Percentiles rank a stretch among this genome's conserved stretches.
Conservation (phyloP, 805 yeast genomes). For the Candida montana region DNA sequence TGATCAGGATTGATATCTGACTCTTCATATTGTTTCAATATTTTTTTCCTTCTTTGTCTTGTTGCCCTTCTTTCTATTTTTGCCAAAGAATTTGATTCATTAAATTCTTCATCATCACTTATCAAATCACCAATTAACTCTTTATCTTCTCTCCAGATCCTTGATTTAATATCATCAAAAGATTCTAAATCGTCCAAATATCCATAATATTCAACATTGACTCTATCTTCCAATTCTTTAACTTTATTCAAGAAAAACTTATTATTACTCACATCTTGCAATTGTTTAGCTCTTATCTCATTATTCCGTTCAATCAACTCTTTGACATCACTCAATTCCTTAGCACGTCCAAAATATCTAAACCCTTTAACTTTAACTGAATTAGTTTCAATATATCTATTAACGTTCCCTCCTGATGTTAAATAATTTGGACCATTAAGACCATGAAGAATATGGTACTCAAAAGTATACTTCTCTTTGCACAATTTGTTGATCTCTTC, state of each 20-base stretch:
- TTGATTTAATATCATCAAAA: not conserved
- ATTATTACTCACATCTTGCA: conserved; percentile 16
- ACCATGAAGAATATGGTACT: conserved; percentile 51
- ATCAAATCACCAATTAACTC: conserved; percentile 15
- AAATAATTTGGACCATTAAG: conserved; percentile 73
- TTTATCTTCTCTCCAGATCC: conserved; percentile 8
- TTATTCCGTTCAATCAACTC: conserved; percentile 36
- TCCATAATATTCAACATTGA: conserved; percentile 41
- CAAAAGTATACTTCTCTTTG: conserved; percentile 74
- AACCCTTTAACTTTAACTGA: conserved; percentile 20
- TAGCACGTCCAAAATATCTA: conserved; percentile 79
- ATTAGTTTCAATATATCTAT: conserved; percentile 9
- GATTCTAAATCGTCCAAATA: conserved; percentile 26
- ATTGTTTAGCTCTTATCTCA: conserved; percentile 16
- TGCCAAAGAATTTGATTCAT: conserved; percentile 12
- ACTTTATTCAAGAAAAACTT: conserved; percentile 13
- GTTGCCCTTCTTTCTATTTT: conserved; percentile 27
- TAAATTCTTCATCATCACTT: not conserved
- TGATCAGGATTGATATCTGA: not conserved
- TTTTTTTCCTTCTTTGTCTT: conserved; percentile 13
- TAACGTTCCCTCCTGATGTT: conserved; percentile 16
- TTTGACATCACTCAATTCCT: conserved; percentile 69
- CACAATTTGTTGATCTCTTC: conserved; percentile 65
- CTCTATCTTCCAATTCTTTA: conserved; percentile 23
- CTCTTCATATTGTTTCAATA: not conserved